Evolutionary conservation across 192 early-diverging fungal genomes (phyloP).

Genomic region (Backusella tuberculispora): DNA sequence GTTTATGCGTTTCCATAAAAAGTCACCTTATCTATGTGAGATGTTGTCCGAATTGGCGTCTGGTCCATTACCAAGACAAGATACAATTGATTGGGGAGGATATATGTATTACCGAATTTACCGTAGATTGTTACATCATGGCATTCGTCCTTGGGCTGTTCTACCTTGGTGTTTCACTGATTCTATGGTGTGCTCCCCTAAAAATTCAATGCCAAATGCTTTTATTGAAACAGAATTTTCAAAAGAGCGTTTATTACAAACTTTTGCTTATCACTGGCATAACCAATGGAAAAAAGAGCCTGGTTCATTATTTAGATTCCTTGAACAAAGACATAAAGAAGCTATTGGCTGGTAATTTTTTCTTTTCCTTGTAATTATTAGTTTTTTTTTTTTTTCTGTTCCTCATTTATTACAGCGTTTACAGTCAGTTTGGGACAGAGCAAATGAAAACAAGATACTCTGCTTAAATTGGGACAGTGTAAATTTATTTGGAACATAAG

Average conservation of each 20-base stretch:
- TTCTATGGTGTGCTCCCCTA: constrained; percentile 41
- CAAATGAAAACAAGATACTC: no score
- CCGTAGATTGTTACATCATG: constrained; percentile 43
- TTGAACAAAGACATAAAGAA: constrained; percentile 37
- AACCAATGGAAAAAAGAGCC: constrained; percentile 50
- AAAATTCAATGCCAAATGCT: constrained; percentile 49
- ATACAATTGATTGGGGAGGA: constrained; percentile 47
- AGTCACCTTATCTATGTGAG: constrained; percentile 52
- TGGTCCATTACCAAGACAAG: constrained; percentile 39
- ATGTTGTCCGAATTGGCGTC: constrained; percentile 44
- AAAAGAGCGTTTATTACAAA: constrained; percentile 37
- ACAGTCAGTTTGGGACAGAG: no score
- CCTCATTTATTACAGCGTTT: neutral
- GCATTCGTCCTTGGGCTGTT: constrained; percentile 41
- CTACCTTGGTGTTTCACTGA: constrained; percentile 54
- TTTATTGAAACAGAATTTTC: constrained; percentile 44
- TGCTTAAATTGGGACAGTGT: no score
- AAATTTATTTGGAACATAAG: no score
- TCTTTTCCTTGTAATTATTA: neutral
- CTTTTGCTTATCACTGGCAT: constrained; percentile 52
- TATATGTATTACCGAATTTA: constrained; percentile 45
- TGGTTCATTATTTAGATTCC: constrained; percentile 44
- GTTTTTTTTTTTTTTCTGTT: no score
- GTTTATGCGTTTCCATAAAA: constrained; percentile 47
- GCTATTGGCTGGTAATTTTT: constrained; percentile 34